Evolutionary conservation across 2,329 filamentous ascomycete species (phyloP).

Genomic region (Aureobasidium sp.): DNA sequence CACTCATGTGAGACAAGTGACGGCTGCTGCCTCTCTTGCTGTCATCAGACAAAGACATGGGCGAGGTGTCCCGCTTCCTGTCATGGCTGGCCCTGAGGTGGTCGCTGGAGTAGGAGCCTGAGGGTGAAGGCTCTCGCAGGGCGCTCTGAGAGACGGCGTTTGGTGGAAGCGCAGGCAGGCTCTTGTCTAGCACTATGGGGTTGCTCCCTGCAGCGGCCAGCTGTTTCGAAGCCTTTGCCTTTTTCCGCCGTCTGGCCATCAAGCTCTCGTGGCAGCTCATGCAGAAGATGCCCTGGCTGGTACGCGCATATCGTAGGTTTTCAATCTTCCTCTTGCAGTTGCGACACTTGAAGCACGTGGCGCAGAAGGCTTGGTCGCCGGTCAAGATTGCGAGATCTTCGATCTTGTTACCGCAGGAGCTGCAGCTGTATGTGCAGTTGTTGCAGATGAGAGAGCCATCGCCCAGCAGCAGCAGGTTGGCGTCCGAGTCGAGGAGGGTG

Average conservation of each 20-base stretch:
- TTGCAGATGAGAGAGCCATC: slow-evolving; percentile 98
- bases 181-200: slow-evolving; percentile 77
- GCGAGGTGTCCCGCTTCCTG: slow-evolving; percentile 28
- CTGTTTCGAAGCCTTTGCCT: slow-evolving; percentile 53
- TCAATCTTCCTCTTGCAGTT: slow-evolving; percentile 99
- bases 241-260: slow-evolving; percentile 87
- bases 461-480: slow-evolving; percentile 91
- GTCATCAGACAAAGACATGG: slow-evolving; percentile 27
- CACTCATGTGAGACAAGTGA: background rate
- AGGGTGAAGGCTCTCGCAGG: slow-evolving; percentile 55
- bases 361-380: slow-evolving; percentile 95
- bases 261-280: slow-evolving; percentile 98
- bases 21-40: slow-evolving; percentile 15
- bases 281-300: slow-evolving; percentile 97
- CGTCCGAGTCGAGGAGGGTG: slow-evolving; percentile 94
- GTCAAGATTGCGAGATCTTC: slow-evolving; percentile 96
- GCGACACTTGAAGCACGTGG: slow-evolving; percentile 91
- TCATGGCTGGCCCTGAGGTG: slow-evolving; percentile 2
- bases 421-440: slow-evolving; percentile 99
- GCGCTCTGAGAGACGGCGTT: slow-evolving; percentile 58
- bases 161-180: slow-evolving; percentile 80
- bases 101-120: slow-evolving; percentile 60
- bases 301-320: slow-evolving; percentile 93
- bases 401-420: slow-evolving; percentile 93
- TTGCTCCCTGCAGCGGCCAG: slow-evolving; percentile 20